Evolutionary conservation across 164 flowering plant species (phyloP).

Genomic region (Warburgia ugandensis): DNA sequence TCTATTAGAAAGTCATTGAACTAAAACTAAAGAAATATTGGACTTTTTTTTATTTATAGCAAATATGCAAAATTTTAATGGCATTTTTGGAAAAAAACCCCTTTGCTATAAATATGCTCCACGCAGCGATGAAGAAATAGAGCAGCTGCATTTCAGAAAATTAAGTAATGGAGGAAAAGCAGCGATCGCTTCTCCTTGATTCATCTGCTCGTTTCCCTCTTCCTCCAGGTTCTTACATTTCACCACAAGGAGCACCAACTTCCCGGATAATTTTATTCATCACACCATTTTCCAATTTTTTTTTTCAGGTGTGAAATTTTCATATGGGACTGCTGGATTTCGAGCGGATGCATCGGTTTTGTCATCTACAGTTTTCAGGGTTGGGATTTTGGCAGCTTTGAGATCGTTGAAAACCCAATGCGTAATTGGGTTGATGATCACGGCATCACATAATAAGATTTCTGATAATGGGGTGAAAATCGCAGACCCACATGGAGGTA

Average conservation of each 20-base stretch:
- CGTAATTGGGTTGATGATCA: slow-evolving; percentile 78
- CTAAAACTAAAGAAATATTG: too few species aligned
- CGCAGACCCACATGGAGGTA: slow-evolving; percentile 81
- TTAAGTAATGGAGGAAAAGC: slow-evolving; percentile 19
- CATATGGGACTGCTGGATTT: slow-evolving; percentile 91
- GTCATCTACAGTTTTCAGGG: slow-evolving; percentile 59
- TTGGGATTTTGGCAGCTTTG: slow-evolving; percentile 71
- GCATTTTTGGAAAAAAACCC: too few species aligned
- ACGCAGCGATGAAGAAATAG: too few species aligned
- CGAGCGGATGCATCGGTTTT: slow-evolving; percentile 77
- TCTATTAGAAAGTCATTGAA: too few species aligned
- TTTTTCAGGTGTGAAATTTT: slow-evolving; percentile 50
- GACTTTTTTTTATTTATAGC: too few species aligned
- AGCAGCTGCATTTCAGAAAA: too few species aligned
- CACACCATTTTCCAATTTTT: not conserved
- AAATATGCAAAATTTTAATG: too few species aligned
- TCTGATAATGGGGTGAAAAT: slow-evolving; percentile 86
- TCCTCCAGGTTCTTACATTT: slow-evolving; percentile 36
- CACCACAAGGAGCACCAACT: not conserved
- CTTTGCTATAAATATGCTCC: too few species aligned
- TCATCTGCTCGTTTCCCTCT: slow-evolving; percentile 46
- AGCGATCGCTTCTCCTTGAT: slow-evolving; percentile 36
- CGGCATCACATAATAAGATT: slow-evolving; percentile 83
- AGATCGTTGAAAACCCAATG: slow-evolving; percentile 60
- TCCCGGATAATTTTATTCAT: not conserved